Conservation (phyloP, 1,139 yeast species). For the Tardiomyces depauwii region DNA sequence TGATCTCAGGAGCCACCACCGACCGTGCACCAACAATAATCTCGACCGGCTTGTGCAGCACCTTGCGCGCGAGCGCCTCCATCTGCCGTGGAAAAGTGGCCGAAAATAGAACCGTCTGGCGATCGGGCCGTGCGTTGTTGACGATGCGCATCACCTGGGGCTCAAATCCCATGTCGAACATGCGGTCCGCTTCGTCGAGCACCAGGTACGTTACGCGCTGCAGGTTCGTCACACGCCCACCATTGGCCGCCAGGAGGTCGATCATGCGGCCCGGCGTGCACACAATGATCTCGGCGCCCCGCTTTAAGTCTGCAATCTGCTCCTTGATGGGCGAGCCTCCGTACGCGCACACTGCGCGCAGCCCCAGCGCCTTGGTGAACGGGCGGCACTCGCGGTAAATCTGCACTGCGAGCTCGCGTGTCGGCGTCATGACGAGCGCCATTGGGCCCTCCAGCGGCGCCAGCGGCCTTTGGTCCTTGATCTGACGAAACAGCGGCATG, state of each 20-base stretch:
- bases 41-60: slow-evolving; percentile 54
- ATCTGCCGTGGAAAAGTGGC: slow-evolving; percentile 84
- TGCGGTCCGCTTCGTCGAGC: slow-evolving; percentile 92
- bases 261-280: slow-evolving; percentile 96
- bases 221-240: slow-evolving; percentile 66
- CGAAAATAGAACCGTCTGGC: slow-evolving; percentile 86
- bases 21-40: slow-evolving; percentile 76
- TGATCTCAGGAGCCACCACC: slow-evolving; percentile 72
- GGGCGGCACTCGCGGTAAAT: slow-evolving; percentile 56
- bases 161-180: slow-evolving; percentile 96
- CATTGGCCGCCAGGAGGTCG: slow-evolving; percentile 75
- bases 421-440: slow-evolving; percentile 78
- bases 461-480: slow-evolving; percentile 56
- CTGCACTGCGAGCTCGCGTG: slow-evolving; percentile 86
- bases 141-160: slow-evolving; percentile 87
- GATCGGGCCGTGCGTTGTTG: slow-evolving; percentile 69
- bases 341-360: slow-evolving; percentile 69
- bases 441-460: slow-evolving; percentile 58
- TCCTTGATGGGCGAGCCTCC: slow-evolving; percentile 86
- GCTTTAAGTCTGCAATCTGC: slow-evolving; percentile 71
- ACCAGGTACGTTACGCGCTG: slow-evolving; percentile 68
- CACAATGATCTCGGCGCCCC: slow-evolving; percentile 72
- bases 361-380: slow-evolving; percentile 40
- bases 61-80: slow-evolving; percentile 60
- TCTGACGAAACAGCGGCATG: slow-evolving; percentile 74